Conservation (phyloP, 371 early-diverging fungal genomes). For the Chytridiales sp. region DNA sequence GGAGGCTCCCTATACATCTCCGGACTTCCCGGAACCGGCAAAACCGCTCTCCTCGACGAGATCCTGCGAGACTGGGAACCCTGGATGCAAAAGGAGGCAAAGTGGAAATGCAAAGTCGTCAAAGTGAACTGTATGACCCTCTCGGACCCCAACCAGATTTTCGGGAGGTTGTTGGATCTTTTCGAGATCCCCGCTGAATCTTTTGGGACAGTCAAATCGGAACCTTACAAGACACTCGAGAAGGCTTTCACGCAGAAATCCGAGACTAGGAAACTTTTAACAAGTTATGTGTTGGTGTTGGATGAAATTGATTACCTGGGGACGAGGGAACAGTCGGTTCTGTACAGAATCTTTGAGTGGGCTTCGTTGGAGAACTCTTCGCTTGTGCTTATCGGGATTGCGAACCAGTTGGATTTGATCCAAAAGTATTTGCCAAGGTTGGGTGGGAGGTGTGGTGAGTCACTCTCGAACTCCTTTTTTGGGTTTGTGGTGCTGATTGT, state of each 20-base stretch:
- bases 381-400: constrained; percentile 87
- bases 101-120: constrained; percentile 46
- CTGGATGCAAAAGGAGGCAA: background rate
- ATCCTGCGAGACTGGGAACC: constrained; percentile 41
- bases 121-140: constrained; percentile 87
- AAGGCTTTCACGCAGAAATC: constrained; percentile 4
- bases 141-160: constrained; percentile 68
- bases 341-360: constrained; percentile 89
- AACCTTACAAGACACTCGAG: background rate
- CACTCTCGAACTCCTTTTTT: background rate
- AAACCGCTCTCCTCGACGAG: constrained; percentile 81
- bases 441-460: constrained; percentile 69
- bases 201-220: background rate
- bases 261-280: background rate
- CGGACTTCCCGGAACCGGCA: constrained; percentile 94
- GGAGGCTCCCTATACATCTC: constrained; percentile 78
- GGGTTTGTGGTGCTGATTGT: background rate
- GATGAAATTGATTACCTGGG: constrained; percentile 92
- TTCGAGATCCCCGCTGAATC: constrained; percentile 27
- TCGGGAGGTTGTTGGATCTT: constrained; percentile 58
- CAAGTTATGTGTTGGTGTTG: constrained; percentile 56
- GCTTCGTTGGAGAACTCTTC: constrained; percentile 60
- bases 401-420: constrained; percentile 91
- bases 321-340: constrained; percentile 75
- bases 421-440: constrained; percentile 87